phyloP scores from a whole-genome alignment of 2,329 filamentous ascomycete species.

The Cryphonectria nitschkei region DNA sequence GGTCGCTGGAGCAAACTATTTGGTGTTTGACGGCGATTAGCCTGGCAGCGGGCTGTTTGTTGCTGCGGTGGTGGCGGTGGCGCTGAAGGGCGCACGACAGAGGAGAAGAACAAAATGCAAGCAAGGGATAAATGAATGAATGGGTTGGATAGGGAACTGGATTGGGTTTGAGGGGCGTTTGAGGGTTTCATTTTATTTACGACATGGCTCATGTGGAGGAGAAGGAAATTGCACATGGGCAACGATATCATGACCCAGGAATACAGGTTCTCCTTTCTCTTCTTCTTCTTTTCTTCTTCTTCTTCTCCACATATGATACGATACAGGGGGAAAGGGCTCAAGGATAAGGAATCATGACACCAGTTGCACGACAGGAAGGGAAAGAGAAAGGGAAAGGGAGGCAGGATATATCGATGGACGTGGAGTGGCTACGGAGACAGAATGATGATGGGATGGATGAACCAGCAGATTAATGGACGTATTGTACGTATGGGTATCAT shows the following conservation, averaged over 20 bases:
- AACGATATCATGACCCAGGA: not conserved
- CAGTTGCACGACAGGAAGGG: not conserved
- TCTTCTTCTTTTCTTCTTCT: not conserved
- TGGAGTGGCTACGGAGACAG: not conserved
- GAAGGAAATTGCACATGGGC: not conserved
- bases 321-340: not conserved
- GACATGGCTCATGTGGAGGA: too few relatives aligned
- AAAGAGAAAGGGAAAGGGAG: not conserved
- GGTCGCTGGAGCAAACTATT: constrained; percentile 27
- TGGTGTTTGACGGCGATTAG: constrained; percentile 17
- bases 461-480: not conserved
- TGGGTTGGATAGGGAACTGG: not conserved
- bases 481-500: not conserved
- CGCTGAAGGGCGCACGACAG: not conserved
- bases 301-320: not conserved
- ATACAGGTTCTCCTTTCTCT: not conserved
- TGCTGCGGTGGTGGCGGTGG: not conserved
- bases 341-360: not conserved
- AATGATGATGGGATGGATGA: not conserved
- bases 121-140: not conserved
- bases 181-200: too few relatives aligned
- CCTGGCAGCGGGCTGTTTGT: not conserved
- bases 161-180: not conserved
- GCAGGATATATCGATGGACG: not conserved
- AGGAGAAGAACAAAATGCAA: not conserved